Base-by-base conservation (phyloP, 345 rosid genomes). In the Linum usitatissimum region DNA sequence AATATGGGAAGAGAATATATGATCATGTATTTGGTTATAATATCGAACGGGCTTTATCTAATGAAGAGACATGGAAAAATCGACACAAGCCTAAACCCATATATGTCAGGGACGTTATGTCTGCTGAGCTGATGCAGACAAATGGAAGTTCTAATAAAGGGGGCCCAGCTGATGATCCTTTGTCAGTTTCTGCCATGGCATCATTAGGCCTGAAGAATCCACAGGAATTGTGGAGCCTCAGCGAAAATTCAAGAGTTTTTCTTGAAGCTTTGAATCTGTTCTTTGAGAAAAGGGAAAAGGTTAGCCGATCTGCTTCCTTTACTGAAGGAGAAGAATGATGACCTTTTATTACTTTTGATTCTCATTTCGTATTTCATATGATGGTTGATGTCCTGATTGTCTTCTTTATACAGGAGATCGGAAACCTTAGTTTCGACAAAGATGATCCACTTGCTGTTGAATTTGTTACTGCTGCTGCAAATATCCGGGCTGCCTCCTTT, bases 381-480 rank as follows among this genome's bases (percentile, higher is more conserved):
- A 36, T 49, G 48, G 66, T 18, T 55, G 28, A 65, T 69, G 30
- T 30, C 31, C 19, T 63, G 10, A 51, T 20, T 42, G 28, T 23
- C 65, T 68, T 54, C 38, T 59, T 51, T 61, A 55, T 60, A 57
- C 79, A 94, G 99, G 99, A 94, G 42, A 72, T 94, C 65, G 99
- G 99, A 58, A 85, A 76, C 79, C 84, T 94, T 31, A 78, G 81
- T 75, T 94, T 94, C 74, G 99, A 94, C 73, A 94, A 94, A 79
- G 99, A 94, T 80, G 99, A 94, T 75, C 99, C 86, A 77, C 74
- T 94, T 70, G 99, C 99, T 10, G 95, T 94, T 71, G 99, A 90
- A 71, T 80, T 94, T 78, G 97, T 94, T 53, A 84, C 99, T 65
- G 88, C 99, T 70, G 97, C 99, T 72, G 99, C 99, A 68, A 94